These are phyloP conservation scores for Periconia sp. DNA, from an alignment of 2,329 filamentous ascomycete genomes.

Conservation along the genomic window DNA sequence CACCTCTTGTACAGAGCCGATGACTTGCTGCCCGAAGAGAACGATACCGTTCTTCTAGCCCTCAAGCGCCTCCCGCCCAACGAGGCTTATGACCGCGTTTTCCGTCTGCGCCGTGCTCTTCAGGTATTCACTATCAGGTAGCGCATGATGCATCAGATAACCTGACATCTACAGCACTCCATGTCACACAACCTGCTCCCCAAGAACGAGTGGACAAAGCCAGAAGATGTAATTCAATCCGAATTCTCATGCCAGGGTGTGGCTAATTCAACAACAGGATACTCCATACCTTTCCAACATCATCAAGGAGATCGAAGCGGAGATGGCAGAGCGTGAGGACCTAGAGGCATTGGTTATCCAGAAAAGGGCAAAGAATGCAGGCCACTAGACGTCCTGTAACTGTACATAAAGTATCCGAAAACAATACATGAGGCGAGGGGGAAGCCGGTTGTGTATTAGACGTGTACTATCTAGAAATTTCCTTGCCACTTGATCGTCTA, in stretches of 20 bases:
- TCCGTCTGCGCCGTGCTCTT: constrained; percentile 92
- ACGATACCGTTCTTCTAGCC: constrained; percentile 80
- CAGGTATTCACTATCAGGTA: constrained; percentile 60
- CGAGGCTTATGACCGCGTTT: constrained; percentile 95
- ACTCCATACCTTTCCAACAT: constrained; percentile 66
- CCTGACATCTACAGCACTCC: constrained; percentile 57
- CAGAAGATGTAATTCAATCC: constrained; percentile 57
- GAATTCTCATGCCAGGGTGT: neutral
- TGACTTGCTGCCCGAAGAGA: constrained; percentile 93
- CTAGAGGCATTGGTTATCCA: constrained; percentile 67
- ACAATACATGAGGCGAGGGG: constrained; percentile 11
- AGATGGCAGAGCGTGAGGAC: constrained; percentile 67
- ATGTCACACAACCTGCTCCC: constrained; percentile 67
- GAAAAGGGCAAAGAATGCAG: constrained; percentile 38
- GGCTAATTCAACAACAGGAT: constrained; percentile 54
- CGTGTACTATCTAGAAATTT: constrained; percentile 40
- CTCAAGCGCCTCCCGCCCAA: constrained; percentile 87
- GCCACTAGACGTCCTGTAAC: constrained; percentile 20
- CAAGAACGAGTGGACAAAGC: constrained; percentile 67
- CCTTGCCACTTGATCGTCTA: constrained; percentile 2
- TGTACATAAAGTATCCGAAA: constrained; percentile 20
- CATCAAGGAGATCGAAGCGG: constrained; percentile 69
- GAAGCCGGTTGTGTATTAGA: constrained; percentile 41
- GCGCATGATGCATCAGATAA: neutral
- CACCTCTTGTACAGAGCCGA: constrained; percentile 68